A percentile compares a stretch with the other conserved stretches of the same genome.
These are phyloP conservation scores for Phytophthora litchii DNA, from an alignment of 352 stramenopile species.

Conservation along the genomic window DNA sequence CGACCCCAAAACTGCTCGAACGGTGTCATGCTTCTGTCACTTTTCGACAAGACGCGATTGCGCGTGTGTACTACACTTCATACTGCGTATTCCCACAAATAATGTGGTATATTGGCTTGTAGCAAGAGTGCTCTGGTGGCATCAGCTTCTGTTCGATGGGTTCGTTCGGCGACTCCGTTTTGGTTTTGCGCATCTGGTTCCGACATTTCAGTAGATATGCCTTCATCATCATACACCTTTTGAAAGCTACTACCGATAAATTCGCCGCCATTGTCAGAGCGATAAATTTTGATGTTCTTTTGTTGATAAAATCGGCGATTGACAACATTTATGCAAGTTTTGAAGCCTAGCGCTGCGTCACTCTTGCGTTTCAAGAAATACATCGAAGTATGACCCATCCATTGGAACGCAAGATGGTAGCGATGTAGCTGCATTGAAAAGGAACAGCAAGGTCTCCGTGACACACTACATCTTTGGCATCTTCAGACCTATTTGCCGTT, in stretches of 20 bases:
- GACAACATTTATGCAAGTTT: constrained; percentile 2
- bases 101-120: constrained; percentile 8
- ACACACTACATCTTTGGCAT: neutral
- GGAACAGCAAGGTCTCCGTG: constrained; percentile 7
- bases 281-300: constrained; percentile 1
- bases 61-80: neutral
- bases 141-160: constrained; percentile 4
- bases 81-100: constrained; percentile 18
- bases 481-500: neutral
- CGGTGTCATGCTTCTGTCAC: neutral
- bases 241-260: neutral
- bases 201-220: constrained; percentile 1
- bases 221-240: constrained; percentile 4
- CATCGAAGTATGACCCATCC: constrained; percentile 7
- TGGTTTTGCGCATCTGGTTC: constrained; percentile 9
- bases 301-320: constrained; percentile 5
- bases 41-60: neutral
- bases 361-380: constrained; percentile 17
- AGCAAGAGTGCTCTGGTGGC: neutral
- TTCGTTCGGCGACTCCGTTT: constrained; percentile 10
- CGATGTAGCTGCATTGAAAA: constrained; percentile 5
- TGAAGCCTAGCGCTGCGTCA: neutral
- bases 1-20: constrained; percentile 16
- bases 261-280: constrained; percentile 18
- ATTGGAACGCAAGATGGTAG: constrained; percentile 10